Evolutionary conservation across 179 eudicot genomes (phyloP).

Genomic region (Spinacia oleracea): DNA sequence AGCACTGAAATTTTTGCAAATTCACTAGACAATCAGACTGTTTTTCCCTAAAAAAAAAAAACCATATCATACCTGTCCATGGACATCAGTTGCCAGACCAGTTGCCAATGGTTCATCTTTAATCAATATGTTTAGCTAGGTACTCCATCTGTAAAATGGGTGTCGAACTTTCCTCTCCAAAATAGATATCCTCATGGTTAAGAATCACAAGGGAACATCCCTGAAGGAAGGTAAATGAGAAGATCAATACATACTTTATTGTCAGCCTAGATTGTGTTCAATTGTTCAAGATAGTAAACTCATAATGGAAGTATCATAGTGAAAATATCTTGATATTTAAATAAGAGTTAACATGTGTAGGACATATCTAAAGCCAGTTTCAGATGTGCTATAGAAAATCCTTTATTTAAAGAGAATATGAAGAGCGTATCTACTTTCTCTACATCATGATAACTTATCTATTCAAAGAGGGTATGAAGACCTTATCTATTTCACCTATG

Average conservation of each 20-base stretch:
- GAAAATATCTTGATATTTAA: background rate
- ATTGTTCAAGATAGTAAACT: background rate
- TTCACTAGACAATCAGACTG: background rate
- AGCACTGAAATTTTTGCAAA: background rate
- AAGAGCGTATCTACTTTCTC: background rate
- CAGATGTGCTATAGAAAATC: too few relatives aligned
- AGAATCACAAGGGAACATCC: constrained; percentile 66
- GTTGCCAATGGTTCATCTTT: constrained; percentile 82
- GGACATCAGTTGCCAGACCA: constrained; percentile 87
- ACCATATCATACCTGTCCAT: constrained; percentile 90
- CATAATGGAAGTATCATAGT: background rate
- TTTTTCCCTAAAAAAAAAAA: background rate
- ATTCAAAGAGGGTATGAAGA: too few relatives aligned
- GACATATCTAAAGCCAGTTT: too few relatives aligned
- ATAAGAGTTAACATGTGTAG: background rate
- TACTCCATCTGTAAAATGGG: constrained; percentile 63
- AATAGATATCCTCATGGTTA: constrained; percentile 73
- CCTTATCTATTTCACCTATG: too few relatives aligned
- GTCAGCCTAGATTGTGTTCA: background rate
- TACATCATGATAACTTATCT: too few relatives aligned
- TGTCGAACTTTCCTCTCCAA: constrained; percentile 41
- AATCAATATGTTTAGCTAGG: constrained; percentile 57
- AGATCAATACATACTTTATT: background rate
- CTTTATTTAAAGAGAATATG: background rate
- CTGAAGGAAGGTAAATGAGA: constrained; percentile 35